These are phyloP conservation scores for Fusarium kyushuense DNA, from an alignment of 2,329 filamentous ascomycete species.

Conservation along the genomic window DNA sequence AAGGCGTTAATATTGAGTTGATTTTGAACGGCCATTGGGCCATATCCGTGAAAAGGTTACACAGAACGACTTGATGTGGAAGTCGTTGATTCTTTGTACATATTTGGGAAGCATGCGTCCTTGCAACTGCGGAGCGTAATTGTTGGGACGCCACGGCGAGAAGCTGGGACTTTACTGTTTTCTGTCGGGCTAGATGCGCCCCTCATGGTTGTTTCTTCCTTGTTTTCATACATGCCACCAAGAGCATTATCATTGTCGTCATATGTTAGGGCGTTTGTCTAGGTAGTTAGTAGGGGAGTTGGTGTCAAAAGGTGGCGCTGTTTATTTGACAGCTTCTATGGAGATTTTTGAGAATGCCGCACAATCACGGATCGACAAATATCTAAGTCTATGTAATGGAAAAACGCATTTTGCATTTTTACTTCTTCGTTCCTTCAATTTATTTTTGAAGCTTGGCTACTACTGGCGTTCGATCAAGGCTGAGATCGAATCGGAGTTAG, in stretches of 20 bases:
- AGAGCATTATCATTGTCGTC: conserved; percentile 38
- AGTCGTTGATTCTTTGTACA: conserved; percentile 44
- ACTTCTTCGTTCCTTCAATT: background rate
- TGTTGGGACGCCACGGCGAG: conserved; percentile 37
- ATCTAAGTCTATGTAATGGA: conserved; percentile 37
- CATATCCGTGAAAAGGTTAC: conserved; percentile 22
- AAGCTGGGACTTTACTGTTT: conserved; percentile 22
- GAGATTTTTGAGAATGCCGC: conserved; percentile 29
- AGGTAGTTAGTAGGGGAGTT: conserved; percentile 45
- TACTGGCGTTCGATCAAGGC: background rate
- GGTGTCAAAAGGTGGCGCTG: conserved; percentile 31
- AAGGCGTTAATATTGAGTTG: conserved; percentile 6
- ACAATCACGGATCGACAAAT: conserved; percentile 33
- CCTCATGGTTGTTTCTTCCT: conserved; percentile 29
- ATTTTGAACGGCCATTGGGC: conserved; percentile 1
- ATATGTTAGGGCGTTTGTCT: conserved; percentile 44
- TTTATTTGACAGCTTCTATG: conserved; percentile 23
- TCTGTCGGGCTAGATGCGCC: conserved; percentile 20
- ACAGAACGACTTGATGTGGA: conserved; percentile 17
- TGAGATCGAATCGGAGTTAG: background rate
- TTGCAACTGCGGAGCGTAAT: conserved; percentile 25
- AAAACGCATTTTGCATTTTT: conserved; percentile 15
- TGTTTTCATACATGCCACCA: conserved; percentile 31
- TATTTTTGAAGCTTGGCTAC: background rate
- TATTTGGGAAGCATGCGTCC: conserved; percentile 36